Conservation (phyloP, 2,329 filamentous ascomycete genomes). For the Diaporthe batatas region DNA sequence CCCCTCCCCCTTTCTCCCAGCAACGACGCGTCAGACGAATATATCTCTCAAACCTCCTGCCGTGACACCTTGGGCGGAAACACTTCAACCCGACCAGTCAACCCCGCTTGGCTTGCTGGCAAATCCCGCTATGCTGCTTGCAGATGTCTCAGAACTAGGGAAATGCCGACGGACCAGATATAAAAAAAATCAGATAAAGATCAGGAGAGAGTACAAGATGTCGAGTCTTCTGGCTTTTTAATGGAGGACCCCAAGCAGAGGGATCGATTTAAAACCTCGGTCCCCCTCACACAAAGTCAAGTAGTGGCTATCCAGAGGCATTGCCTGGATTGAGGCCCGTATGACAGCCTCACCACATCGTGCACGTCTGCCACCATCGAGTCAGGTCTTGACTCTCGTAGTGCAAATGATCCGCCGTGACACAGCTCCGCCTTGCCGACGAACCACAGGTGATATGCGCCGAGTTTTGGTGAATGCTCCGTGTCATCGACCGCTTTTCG, state of each 20-base stretch:
- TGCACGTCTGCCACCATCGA: too few species aligned
- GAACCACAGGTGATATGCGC: background rate
- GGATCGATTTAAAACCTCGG: background rate
- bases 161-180: background rate
- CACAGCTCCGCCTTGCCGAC: too few species aligned
- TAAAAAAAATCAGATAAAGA: background rate
- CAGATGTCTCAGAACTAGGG: background rate
- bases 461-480: background rate
- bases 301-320: background rate
- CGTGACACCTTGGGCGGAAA: background rate
- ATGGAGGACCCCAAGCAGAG: conserved; percentile 3
- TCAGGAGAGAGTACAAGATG: background rate
- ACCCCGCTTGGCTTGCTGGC: background rate
- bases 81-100: background rate
- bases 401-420: background rate
- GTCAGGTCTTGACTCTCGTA: background rate
- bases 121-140: conserved; percentile 8
- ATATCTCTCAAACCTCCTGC: background rate
- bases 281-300: background rate
- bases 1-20: too few species aligned
- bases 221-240: background rate
- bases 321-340: background rate
- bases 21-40: background rate
- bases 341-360: background rate
- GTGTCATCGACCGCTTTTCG: background rate